Percentiles rank a stretch among this genome's conserved stretches.
phyloP scores from a whole-genome alignment of 2,329 filamentous ascomycete genomes.

The Endocalyx cinctus region DNA sequence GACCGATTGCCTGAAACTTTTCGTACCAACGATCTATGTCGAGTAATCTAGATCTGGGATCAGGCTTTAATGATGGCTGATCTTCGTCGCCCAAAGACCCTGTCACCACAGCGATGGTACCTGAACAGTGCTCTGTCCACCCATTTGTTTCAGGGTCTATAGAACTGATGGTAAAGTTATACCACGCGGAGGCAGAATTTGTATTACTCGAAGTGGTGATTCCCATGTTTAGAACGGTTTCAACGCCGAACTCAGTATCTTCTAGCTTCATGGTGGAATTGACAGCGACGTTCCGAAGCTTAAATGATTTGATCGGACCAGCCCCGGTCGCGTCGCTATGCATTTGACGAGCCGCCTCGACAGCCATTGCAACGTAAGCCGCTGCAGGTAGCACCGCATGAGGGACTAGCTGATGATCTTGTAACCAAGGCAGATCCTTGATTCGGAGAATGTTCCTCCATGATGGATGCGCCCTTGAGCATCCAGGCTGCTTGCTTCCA shows the following conservation, averaged over 20 bases:
- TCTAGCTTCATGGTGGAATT: conserved; percentile 6
- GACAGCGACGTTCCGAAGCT: conserved; percentile 8
- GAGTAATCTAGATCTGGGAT: too few relatives aligned
- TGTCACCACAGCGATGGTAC: conserved; percentile 10
- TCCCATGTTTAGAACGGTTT: conserved; percentile 9
- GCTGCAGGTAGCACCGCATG: conserved; percentile 35
- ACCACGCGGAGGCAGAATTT: conserved; percentile 3
- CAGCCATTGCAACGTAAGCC: conserved; percentile 35
- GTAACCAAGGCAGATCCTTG: conserved; percentile 4
- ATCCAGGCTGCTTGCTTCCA: conserved; percentile 1
- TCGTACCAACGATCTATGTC: too few relatives aligned
- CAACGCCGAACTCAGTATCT: conserved; percentile 7
- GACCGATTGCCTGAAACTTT: conserved; percentile 13
- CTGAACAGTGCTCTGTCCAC: conserved; percentile 14
- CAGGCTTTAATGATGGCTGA: too few relatives aligned
- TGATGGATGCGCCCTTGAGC: conserved; percentile 2
- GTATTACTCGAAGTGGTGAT: conserved; percentile 2
- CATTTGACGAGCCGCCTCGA: conserved; percentile 28
- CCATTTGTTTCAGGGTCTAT: conserved; percentile 4
- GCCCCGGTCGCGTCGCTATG: conserved; percentile 4
- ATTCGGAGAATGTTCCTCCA: conserved; percentile 5
- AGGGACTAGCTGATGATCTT: conserved; percentile 3
- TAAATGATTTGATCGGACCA: conserved; percentile 5
- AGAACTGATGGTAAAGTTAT: conserved; percentile 14
- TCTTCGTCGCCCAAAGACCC: too few relatives aligned